Evolutionary conservation across 257 asterid species (phyloP).

Genomic region (Solanum corneliomulleri): DNA sequence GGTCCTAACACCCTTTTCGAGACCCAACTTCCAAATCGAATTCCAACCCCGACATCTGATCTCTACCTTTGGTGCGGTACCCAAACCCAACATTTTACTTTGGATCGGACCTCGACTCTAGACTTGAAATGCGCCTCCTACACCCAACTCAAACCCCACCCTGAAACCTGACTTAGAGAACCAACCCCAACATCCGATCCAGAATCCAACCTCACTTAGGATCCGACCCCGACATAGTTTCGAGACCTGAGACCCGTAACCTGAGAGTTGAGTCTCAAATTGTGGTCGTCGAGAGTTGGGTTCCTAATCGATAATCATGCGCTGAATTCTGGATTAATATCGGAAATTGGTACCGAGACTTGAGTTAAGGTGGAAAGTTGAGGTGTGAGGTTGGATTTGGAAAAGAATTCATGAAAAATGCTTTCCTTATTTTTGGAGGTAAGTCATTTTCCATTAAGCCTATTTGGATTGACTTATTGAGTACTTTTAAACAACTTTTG

Average conservation of each 20-base stretch:
- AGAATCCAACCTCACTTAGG: background rate
- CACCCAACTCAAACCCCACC: background rate
- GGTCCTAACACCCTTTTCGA: background rate
- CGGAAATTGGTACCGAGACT: background rate
- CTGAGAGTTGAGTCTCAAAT: background rate
- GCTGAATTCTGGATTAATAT: too few relatives aligned
- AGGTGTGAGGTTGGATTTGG: background rate
- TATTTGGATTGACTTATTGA: too few relatives aligned
- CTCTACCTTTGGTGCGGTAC: accelerated
- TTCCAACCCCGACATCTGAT: background rate
- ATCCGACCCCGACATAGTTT: background rate
- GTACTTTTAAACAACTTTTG: too few relatives aligned
- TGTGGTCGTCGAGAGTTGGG: background rate
- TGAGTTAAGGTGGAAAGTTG: background rate
- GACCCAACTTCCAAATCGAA: background rate
- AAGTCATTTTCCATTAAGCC: too few relatives aligned
- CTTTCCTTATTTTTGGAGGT: too few relatives aligned
- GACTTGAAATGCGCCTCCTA: background rate
- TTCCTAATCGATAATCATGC: background rate
- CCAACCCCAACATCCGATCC: background rate
- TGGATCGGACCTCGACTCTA: background rate
- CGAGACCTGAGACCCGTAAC: background rate
- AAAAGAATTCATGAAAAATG: too few relatives aligned
- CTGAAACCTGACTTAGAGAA: background rate
- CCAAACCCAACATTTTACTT: background rate